A percentile compares a stretch with the other conserved stretches of the same genome.
Conservation (phyloP, 352 stramenopile genomes). For the Albugo laibachii region DNA sequence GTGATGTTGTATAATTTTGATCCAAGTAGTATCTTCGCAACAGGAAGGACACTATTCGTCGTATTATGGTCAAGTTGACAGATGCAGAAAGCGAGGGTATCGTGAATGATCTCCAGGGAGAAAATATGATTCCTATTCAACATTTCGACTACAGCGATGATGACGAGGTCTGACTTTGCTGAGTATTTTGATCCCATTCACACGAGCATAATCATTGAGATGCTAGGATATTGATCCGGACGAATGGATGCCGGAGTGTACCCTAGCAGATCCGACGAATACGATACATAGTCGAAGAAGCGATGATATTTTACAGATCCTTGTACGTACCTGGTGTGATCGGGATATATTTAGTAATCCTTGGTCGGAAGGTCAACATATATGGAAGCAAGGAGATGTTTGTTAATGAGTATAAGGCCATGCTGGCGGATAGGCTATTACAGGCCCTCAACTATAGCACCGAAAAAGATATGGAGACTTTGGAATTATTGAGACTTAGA, state of each 20-base stretch:
- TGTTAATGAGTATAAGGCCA: slow-evolving; percentile 96
- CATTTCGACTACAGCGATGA: slow-evolving; percentile 86
- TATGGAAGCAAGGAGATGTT: slow-evolving; percentile 97
- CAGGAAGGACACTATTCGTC: slow-evolving; percentile 91
- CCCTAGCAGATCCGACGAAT: slow-evolving; percentile 69
- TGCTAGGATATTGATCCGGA: slow-evolving; percentile 54
- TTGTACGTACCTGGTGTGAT: slow-evolving; percentile 27
- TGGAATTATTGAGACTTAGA: slow-evolving; percentile 93
- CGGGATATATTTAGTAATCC: neutral
- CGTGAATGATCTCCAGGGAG: slow-evolving; percentile 87
- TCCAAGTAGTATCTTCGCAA: slow-evolving; percentile 75
- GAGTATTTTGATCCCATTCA: neutral
- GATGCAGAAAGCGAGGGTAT: slow-evolving; percentile 84
- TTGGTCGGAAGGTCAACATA: slow-evolving; percentile 66
- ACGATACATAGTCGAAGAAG: slow-evolving; percentile 54
- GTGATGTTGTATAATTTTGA: neutral
- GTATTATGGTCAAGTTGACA: slow-evolving; percentile 88
- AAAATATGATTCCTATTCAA: slow-evolving; percentile 84
- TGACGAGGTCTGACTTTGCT: slow-evolving; percentile 44
- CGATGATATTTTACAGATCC: slow-evolving; percentile 92
- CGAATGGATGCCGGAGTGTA: slow-evolving; percentile 81
- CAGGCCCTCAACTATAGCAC: slow-evolving; percentile 88
- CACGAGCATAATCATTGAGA: neutral
- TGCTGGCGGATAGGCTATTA: slow-evolving; percentile 94
- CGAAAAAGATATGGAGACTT: slow-evolving; percentile 85